A percentile compares a stretch with the other conserved stretches of the same genome.
Evolutionary conservation across 192 early-diverging fungal genomes (phyloP).

Genomic region (Rhizophagus prolifer): DNA sequence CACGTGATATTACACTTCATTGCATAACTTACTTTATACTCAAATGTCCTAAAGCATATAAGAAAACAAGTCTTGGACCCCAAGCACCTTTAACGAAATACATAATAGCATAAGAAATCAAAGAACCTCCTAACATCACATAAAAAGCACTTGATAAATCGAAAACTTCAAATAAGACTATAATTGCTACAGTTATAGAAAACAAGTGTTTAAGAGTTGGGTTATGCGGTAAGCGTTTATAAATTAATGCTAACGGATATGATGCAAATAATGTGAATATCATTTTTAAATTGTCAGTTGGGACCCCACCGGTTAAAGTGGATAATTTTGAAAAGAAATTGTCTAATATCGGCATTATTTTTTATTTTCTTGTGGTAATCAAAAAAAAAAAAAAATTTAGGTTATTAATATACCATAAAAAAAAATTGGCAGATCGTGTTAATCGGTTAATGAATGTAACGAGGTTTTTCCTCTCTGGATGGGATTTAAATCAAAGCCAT

Average conservation of each 20-base stretch:
- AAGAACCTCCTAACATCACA: slow-evolving; percentile 50
- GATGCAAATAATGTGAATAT: slow-evolving; percentile 53
- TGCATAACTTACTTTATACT: slow-evolving; percentile 47
- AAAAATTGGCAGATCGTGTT: no score
- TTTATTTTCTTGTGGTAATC: background rate
- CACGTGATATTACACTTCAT: no score
- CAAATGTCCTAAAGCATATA: slow-evolving; percentile 66
- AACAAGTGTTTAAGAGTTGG: slow-evolving; percentile 54
- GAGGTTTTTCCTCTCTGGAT: no score
- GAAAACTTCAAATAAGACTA: slow-evolving; percentile 56
- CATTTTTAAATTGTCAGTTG: slow-evolving; percentile 60
- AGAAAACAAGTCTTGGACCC: slow-evolving; percentile 60
- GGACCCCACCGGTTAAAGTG: slow-evolving; percentile 38
- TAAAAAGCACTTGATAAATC: slow-evolving; percentile 58
- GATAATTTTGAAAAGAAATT: slow-evolving; percentile 4
- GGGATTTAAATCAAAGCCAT: no score
- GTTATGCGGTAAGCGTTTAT: slow-evolving; percentile 51
- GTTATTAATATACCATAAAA: no score
- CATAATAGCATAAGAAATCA: slow-evolving; percentile 57
- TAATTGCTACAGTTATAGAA: slow-evolving; percentile 53
- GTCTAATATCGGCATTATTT: background rate
- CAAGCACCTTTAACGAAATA: slow-evolving; percentile 39
- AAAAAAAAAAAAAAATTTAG: no score
- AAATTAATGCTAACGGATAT: slow-evolving; percentile 57
- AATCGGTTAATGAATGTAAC: no score